Conservation (phyloP, 2,329 filamentous ascomycete genomes). For the Cercospora janseana region DNA sequence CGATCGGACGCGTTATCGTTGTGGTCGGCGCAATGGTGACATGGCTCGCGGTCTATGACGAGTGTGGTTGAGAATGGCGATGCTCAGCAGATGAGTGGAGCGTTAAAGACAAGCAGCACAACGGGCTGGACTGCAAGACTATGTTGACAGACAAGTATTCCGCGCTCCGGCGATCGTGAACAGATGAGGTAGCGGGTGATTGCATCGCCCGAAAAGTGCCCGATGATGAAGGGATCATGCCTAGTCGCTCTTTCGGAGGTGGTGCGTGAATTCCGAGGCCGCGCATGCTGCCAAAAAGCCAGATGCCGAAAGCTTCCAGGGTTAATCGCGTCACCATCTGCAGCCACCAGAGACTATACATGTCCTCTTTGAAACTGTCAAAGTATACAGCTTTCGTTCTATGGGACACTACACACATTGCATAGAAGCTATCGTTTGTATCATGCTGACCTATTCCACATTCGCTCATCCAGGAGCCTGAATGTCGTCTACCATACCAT, state of each 20-base stretch:
- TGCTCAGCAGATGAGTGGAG: no score
- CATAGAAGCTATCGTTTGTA: slow-evolving; percentile 1
- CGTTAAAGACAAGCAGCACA: no score
- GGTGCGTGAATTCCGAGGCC: slow-evolving; percentile 3
- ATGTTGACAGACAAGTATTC: no score
- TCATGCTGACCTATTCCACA: slow-evolving; percentile 3
- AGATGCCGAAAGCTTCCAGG: slow-evolving; percentile 4
- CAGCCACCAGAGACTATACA: not conserved
- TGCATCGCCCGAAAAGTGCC: slow-evolving; percentile 1
- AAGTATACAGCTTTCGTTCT: not conserved
- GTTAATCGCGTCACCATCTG: not conserved
- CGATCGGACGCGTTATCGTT: slow-evolving; percentile 7
- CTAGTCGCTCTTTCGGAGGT: not conserved
- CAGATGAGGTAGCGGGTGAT: not conserved
- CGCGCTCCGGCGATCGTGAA: no score
- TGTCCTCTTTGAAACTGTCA: not conserved
- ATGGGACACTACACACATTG: not conserved
- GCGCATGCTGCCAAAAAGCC: slow-evolving; percentile 1
- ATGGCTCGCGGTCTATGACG: slow-evolving; percentile 20
- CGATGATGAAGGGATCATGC: not conserved
- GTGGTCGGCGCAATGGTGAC: slow-evolving; percentile 6
- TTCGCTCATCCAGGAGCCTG: slow-evolving; percentile 7
- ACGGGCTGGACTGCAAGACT: no score
- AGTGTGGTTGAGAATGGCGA: slow-evolving; percentile 10
- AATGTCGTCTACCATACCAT: no score